Percentiles rank a stretch among this genome's conserved stretches.
Evolutionary conservation across 225 moss, liverwort and hornwort genomes (phyloP).

Genomic region (Anthoceros angustus): DNA sequence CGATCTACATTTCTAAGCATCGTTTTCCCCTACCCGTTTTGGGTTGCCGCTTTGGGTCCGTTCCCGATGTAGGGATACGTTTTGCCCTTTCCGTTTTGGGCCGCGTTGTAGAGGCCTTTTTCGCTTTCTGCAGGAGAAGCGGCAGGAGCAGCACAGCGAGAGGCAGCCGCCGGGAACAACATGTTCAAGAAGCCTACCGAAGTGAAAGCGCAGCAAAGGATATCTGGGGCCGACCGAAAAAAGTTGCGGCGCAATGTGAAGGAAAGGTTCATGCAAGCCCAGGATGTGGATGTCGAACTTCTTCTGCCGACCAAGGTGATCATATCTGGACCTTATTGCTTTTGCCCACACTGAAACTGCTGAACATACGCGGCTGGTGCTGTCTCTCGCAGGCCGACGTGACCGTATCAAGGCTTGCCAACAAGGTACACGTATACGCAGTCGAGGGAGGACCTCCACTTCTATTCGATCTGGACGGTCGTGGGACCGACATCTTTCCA

Average conservation of each 20-base stretch:
- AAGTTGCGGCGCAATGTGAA: conserved; percentile 9
- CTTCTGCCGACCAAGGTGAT: conserved; percentile 6
- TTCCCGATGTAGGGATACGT: too few species aligned
- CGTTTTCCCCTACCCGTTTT: too few species aligned
- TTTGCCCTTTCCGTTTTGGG: too few species aligned
- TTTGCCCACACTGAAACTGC: not conserved
- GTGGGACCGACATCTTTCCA: conserved; percentile 5
- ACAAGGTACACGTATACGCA: conserved; percentile 4
- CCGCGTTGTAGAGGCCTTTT: too few species aligned
- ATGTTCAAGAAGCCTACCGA: conserved; percentile 10
- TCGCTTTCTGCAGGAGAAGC: too few species aligned
- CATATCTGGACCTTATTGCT: not conserved
- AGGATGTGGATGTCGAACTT: conserved; percentile 6
- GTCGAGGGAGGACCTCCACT: conserved; percentile 7
- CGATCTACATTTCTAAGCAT: too few species aligned
- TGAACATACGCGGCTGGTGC: not conserved
- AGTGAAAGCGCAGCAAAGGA: conserved; percentile 7
- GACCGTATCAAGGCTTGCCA: conserved; percentile 2
- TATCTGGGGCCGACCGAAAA: conserved; percentile 7
- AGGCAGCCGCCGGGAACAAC: not conserved
- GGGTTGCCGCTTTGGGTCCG: too few species aligned
- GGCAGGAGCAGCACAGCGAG: too few species aligned
- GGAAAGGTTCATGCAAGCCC: conserved; percentile 5
- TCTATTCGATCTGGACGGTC: conserved; percentile 7
- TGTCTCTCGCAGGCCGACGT: conserved; percentile 1